Percentiles rank a stretch among this genome's conserved stretches.
Evolutionary conservation across 2,329 filamentous ascomycete genomes (phyloP).

Genomic region (Ceratocystis harringtonii): DNA sequence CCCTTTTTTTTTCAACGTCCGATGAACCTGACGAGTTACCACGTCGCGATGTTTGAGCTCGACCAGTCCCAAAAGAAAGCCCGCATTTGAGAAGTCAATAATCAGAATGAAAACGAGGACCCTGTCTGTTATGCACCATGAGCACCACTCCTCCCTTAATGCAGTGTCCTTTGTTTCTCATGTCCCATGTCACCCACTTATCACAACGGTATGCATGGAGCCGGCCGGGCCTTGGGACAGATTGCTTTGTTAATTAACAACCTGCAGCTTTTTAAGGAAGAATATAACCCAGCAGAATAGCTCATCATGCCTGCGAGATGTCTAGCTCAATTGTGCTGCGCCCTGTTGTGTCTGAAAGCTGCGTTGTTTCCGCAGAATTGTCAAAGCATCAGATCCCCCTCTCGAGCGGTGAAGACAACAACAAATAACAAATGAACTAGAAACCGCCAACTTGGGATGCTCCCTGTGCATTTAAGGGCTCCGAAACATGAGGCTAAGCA

Average conservation of each 20-base stretch:
- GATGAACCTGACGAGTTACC: background rate
- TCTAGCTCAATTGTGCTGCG: background rate
- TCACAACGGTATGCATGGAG: background rate
- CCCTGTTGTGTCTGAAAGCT: background rate
- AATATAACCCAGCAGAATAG: background rate
- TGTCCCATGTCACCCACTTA: background rate
- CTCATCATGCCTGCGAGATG: background rate
- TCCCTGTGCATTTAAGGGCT: background rate
- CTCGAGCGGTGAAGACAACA: background rate
- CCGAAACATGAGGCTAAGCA: background rate
- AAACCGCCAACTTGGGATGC: background rate
- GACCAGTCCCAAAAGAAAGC: background rate
- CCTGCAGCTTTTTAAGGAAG: slow-evolving; percentile 7
- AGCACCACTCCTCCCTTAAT: background rate
- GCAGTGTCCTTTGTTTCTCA: background rate
- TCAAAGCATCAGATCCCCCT: background rate
- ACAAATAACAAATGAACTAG: background rate
- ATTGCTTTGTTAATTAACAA: background rate
- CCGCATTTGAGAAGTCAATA: background rate
- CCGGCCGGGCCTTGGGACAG: background rate
- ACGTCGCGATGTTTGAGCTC: background rate
- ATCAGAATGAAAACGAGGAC: background rate
- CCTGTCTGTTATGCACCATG: background rate
- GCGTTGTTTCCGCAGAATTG: background rate
- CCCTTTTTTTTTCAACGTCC: background rate